Evolutionary conservation across 2,329 filamentous ascomycete species (phyloP).

Genomic region (Penicillium freii): DNA sequence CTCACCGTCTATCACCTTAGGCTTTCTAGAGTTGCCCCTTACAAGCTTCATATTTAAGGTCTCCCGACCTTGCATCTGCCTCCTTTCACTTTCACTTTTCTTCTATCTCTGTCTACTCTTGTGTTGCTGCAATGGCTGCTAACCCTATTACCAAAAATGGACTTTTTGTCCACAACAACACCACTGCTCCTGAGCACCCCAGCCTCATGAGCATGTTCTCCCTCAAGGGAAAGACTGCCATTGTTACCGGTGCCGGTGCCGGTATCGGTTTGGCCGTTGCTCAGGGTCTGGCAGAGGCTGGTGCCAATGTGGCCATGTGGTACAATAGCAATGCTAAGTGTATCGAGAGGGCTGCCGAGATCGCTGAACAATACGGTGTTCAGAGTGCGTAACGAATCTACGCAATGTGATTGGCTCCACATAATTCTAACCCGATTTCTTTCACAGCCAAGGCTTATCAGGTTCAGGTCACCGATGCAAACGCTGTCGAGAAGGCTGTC

Average conservation of each 20-base stretch:
- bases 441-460: constrained; percentile 49
- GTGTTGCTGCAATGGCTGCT: constrained; percentile 32
- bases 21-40: constrained; percentile 1
- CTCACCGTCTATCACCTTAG: constrained; percentile 10
- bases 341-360: constrained; percentile 59
- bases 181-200: constrained; percentile 43
- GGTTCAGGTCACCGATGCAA: constrained; percentile 46
- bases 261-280: constrained; percentile 68
- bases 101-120: background rate
- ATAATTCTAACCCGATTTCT: constrained; percentile 3
- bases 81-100: background rate
- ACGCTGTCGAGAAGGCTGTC: constrained; percentile 44
- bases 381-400: constrained; percentile 44
- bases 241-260: constrained; percentile 67
- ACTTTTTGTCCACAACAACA: constrained; percentile 59
- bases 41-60: constrained; percentile 16
- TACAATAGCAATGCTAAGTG: constrained; percentile 69
- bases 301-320: constrained; percentile 70
- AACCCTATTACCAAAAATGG: constrained; percentile 42
- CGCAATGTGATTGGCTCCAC: background rate
- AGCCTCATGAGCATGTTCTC: constrained; percentile 66
- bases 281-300: constrained; percentile 65
- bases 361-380: constrained; percentile 65
- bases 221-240: constrained; percentile 66
- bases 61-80: background rate